These are phyloP conservation scores for Ophiocordyceps polyrhachis-furcata DNA, from an alignment of 2,329 filamentous ascomycete species.

Conservation along the genomic window DNA sequence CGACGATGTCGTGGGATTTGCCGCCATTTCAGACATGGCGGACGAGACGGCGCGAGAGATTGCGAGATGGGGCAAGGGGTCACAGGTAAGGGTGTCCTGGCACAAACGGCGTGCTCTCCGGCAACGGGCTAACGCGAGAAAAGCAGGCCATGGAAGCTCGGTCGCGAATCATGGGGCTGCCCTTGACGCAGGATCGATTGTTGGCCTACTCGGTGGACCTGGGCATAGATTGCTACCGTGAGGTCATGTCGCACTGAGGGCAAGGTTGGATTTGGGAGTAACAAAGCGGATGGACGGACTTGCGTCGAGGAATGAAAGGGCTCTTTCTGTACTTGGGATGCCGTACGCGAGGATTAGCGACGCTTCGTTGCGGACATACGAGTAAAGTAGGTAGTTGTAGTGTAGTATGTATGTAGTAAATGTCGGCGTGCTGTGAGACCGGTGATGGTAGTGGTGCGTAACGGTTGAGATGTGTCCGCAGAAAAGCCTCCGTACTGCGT, in stretches of 20 bases:
- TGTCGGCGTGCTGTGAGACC: no score
- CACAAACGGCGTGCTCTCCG: constrained; percentile 1
- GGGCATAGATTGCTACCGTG: constrained; percentile 48
- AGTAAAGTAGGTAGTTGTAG: no score
- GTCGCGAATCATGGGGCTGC: constrained; percentile 33
- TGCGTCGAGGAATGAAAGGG: neutral
- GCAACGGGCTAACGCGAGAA: constrained; percentile 1
- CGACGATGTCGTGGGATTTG: constrained; percentile 33
- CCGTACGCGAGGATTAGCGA: no score
- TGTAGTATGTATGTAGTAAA: no score
- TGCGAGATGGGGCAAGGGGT: constrained; percentile 32
- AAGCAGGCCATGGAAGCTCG: constrained; percentile 17
- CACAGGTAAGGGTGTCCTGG: constrained; percentile 29
- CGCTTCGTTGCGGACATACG: no score
- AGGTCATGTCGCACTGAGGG: constrained; percentile 33
- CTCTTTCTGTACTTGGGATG: no score
- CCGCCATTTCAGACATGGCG: constrained; percentile 70
- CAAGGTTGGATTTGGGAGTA: neutral
- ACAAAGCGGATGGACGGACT: neutral
- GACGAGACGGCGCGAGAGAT: constrained; percentile 51
- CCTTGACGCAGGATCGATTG: constrained; percentile 55
- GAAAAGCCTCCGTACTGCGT: no score
- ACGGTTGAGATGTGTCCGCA: no score
- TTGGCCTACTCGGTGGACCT: constrained; percentile 52
- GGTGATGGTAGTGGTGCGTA: no score